Evolutionary conservation across 352 stramenopile species (phyloP).

Genomic region (Blastocystis sp.): DNA sequence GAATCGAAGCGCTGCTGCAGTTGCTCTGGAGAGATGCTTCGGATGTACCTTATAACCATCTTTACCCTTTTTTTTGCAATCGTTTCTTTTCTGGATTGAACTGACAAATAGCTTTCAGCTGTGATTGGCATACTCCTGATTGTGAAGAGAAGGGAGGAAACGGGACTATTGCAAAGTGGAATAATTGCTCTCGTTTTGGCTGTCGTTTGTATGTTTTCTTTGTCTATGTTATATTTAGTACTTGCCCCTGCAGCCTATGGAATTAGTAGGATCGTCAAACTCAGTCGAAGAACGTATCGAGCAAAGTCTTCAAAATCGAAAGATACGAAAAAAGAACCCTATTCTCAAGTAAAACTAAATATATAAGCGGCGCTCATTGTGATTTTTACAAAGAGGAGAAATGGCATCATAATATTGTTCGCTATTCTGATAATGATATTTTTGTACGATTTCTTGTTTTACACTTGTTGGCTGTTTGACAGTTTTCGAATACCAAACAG

Average conservation of each 20-base stretch:
- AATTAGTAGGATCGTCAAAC: slow-evolving; percentile 1
- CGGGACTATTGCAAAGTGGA: neutral
- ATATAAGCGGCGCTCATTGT: neutral
- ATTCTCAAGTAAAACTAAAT: neutral
- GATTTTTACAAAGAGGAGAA: neutral
- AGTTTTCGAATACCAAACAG: no score
- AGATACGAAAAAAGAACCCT: neutral
- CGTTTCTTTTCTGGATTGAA: neutral
- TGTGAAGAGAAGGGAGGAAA: neutral
- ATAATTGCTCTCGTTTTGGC: neutral
- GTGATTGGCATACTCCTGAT: slow-evolving; percentile 14
- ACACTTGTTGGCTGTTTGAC: neutral
- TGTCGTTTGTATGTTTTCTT: neutral
- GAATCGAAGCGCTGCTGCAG: neutral
- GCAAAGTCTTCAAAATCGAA: neutral
- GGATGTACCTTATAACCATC: neutral
- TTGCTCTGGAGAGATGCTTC: neutral
- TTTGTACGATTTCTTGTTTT: no score
- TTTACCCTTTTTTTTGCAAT: slow-evolving; percentile 26
- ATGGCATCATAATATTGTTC: neutral
- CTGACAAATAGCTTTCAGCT: neutral
- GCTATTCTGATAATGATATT: neutral
- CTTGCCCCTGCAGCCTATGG: slow-evolving; percentile 37
- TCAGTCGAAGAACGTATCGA: neutral
- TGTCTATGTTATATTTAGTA: neutral